Percentiles rank a stretch among this genome's conserved stretches.
Conservation (phyloP, 176 grass and related monocot species). For the Triticum monococcum region DNA sequence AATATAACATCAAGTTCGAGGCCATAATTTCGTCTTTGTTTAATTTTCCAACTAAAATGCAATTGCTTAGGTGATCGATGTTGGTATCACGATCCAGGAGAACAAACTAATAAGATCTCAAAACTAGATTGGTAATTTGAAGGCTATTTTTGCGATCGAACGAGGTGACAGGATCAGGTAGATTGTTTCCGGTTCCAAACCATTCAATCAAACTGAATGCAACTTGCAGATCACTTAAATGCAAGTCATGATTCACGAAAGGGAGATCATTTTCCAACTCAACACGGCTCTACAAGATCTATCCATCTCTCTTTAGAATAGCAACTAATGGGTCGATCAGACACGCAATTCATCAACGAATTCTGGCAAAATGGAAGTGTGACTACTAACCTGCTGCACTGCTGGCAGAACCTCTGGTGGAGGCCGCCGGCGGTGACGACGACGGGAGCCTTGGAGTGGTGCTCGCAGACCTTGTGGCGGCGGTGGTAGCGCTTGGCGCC, state of each 20-base stretch:
- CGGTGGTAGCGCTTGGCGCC: slow-evolving; percentile 75
- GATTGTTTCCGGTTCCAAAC: not conserved
- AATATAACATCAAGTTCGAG: not conserved
- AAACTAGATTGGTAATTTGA: not conserved
- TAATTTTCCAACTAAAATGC: not conserved
- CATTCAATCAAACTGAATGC: not conserved
- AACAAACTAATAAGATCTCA: not conserved
- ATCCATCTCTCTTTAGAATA: not conserved
- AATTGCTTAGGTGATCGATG: not conserved
- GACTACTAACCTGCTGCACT: slow-evolving; percentile 72
- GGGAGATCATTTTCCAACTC: not conserved
- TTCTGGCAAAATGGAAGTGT: not conserved
- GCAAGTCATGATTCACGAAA: not conserved
- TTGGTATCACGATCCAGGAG: not conserved
- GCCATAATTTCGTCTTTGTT: not conserved
- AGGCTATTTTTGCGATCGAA: not conserved
- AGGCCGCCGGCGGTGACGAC: slow-evolving; percentile 64
- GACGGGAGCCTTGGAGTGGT: slow-evolving; percentile 67
- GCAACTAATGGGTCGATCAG: not conserved
- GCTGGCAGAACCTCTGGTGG: slow-evolving; percentile 83
- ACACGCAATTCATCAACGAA: not conserved
- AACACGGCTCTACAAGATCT: slow-evolving; percentile 9
- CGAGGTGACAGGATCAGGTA: not conserved
- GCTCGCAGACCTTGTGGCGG: slow-evolving; percentile 81
- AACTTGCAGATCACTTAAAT: slow-evolving; percentile 11